Conservation (phyloP, 2,329 filamentous ascomycete genomes). For the Emmonsiellopsis sp. region DNA sequence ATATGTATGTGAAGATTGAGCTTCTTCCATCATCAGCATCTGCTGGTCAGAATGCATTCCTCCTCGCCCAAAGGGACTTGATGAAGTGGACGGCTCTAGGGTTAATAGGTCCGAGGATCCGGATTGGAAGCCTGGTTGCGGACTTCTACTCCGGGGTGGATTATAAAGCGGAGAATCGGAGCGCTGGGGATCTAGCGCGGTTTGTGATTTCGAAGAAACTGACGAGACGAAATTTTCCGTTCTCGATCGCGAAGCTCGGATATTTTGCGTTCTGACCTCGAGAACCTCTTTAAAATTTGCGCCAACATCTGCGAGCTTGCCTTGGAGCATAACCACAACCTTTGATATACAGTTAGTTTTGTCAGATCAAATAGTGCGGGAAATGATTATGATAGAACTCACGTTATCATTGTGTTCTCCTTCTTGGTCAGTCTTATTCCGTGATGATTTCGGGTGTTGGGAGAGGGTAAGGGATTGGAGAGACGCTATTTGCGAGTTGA, state of each 20-base stretch:
- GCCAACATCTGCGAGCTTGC: conserved; percentile 83
- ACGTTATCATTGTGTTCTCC: conserved; percentile 96
- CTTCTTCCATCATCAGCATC: conserved; percentile 87
- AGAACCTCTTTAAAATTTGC: conserved; percentile 96
- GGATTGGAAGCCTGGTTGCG: conserved; percentile 45
- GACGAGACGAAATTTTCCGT: conserved; percentile 96
- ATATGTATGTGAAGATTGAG: conserved; percentile 74
- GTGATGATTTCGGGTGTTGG: conserved; percentile 56
- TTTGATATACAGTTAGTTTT: conserved; percentile 17
- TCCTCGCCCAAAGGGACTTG: conserved; percentile 37
- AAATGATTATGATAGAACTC: conserved; percentile 15
- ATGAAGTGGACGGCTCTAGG: conserved; percentile 57
- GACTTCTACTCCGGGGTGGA: conserved; percentile 60
- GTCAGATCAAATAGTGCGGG: conserved; percentile 12
- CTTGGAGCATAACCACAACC: conserved; percentile 79
- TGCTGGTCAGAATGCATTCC: conserved; percentile 68
- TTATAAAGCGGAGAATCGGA: conserved; percentile 82
- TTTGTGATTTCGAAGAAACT: conserved; percentile 67
- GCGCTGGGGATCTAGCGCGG: conserved; percentile 54
- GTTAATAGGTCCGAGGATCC: conserved; percentile 62
- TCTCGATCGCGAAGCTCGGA: conserved; percentile 81
- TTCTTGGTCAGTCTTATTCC: conserved; percentile 57
- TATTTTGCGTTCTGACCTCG: conserved; percentile 94
- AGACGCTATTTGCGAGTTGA: conserved; percentile 78
- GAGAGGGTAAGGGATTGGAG: conserved; percentile 71